Conservation (phyloP, 345 rosid species). For the Eucalyptus pauciflora region DNA sequence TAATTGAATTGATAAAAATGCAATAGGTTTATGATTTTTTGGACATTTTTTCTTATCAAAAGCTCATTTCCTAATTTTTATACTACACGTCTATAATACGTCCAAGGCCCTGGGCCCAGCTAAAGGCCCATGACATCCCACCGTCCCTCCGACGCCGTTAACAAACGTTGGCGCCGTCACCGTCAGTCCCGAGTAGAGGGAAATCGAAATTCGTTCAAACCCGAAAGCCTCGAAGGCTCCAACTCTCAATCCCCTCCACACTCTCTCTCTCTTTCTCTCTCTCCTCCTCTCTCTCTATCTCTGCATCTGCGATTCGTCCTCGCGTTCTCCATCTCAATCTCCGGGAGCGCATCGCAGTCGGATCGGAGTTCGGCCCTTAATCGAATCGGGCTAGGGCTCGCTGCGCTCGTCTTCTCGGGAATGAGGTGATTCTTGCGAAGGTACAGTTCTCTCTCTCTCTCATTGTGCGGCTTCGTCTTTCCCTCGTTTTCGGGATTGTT, state of each 20-base stretch:
- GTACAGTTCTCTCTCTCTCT: not conserved
- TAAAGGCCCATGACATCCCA: not conserved
- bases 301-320: not conserved
- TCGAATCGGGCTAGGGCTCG: not conserved
- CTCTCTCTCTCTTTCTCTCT: not conserved
- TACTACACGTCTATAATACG: not conserved
- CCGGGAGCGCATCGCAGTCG: not conserved
- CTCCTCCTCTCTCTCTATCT: not conserved
- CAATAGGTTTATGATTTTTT: not conserved
- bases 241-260: not conserved
- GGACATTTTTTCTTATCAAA: not conserved
- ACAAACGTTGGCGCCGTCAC: not conserved
- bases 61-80: not conserved
- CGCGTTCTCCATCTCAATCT: not conserved
- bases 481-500: not conserved
- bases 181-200: slow-evolving; percentile 26
- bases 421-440: not conserved
- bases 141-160: not conserved
- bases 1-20: too few species aligned
- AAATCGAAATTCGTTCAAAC: slow-evolving; percentile 21
- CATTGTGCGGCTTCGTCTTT: not conserved
- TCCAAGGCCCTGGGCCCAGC: not conserved
- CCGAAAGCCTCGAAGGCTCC: not conserved
- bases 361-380: not conserved
- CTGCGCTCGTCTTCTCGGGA: not conserved